Conservation (phyloP, 2,329 filamentous ascomycete genomes). For the Dactylellina parvicollis region DNA sequence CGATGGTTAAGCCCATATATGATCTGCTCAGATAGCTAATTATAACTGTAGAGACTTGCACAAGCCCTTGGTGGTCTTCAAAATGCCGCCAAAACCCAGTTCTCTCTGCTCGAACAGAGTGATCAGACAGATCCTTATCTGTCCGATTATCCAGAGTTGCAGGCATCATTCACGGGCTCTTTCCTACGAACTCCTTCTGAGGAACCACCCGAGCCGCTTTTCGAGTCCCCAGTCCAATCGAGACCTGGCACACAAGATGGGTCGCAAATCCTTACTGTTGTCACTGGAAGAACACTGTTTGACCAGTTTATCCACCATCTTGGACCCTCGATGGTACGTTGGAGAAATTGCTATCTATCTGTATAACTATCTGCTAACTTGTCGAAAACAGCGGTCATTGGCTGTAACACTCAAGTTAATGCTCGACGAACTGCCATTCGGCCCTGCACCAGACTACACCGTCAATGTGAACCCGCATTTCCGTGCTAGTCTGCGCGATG, state of each 20-base stretch:
- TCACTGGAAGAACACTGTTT: constrained; percentile 82
- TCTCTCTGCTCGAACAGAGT: constrained; percentile 77
- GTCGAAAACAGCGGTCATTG: constrained; percentile 75
- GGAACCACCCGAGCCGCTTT: background rate
- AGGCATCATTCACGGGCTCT: constrained; percentile 53
- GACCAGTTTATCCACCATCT: constrained; percentile 86
- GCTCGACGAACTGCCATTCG: constrained; percentile 86
- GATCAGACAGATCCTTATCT: constrained; percentile 46
- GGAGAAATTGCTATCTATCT: background rate
- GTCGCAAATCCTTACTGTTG: constrained; percentile 11
- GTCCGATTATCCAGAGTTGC: constrained; percentile 58
- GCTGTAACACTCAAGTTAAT: constrained; percentile 89
- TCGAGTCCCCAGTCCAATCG: constrained; percentile 12
- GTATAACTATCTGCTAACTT: background rate
- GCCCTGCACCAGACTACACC: constrained; percentile 71
- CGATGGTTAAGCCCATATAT: constrained; percentile 8
- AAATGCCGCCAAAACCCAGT: constrained; percentile 89
- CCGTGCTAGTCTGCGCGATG: constrained; percentile 79
- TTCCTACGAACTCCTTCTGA: constrained; percentile 8
- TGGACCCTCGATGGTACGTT: constrained; percentile 82
- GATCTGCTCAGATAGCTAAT: background rate
- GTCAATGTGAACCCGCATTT: constrained; percentile 83
- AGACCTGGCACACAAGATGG: constrained; percentile 21
- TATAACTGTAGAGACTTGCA: constrained; percentile 71
- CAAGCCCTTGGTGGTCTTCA: constrained; percentile 90